phyloP scores from a whole-genome alignment of 2,329 filamentous ascomycete genomes.

The Nemania diffusa region DNA sequence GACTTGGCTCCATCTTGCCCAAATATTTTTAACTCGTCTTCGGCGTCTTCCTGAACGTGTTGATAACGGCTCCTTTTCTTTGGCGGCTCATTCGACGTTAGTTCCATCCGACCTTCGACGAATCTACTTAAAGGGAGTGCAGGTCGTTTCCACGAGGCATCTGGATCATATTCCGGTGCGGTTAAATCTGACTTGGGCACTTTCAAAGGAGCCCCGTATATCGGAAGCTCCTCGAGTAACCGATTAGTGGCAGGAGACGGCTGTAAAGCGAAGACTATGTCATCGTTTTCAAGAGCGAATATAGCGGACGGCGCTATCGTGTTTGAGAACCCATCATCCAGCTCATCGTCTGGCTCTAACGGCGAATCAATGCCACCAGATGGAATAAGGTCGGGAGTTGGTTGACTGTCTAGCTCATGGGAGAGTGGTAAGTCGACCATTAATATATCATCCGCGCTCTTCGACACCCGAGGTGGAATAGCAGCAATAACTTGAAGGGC shows the following conservation, averaged over 20 bases:
- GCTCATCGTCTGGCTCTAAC: slow-evolving; percentile 56
- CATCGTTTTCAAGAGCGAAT: slow-evolving; percentile 83
- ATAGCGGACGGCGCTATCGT: slow-evolving; percentile 78
- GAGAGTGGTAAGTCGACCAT: slow-evolving; percentile 49
- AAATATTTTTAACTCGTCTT: slow-evolving; percentile 53
- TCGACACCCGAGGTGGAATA: slow-evolving; percentile 57
- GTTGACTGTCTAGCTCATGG: slow-evolving; percentile 56
- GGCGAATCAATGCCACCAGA: slow-evolving; percentile 71
- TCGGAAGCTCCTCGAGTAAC: slow-evolving; percentile 81
- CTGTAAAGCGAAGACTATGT: slow-evolving; percentile 81
- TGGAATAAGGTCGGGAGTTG: slow-evolving; percentile 74
- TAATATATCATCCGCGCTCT: slow-evolving; percentile 48
- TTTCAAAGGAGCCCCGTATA: slow-evolving; percentile 75
- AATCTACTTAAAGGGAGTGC: slow-evolving; percentile 88
- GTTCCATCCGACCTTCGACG: slow-evolving; percentile 80
- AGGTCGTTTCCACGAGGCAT: slow-evolving; percentile 78
- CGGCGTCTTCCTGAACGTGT: slow-evolving; percentile 76
- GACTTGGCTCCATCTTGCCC: slow-evolving; percentile 45
- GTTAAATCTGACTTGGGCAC: slow-evolving; percentile 67
- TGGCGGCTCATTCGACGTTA: slow-evolving; percentile 72
- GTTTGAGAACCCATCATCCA: slow-evolving; percentile 49
- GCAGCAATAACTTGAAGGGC: slow-evolving; percentile 73
- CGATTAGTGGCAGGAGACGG: slow-evolving; percentile 80
- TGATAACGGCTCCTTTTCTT: slow-evolving; percentile 84
- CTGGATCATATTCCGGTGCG: slow-evolving; percentile 70